Conservation (phyloP, 2,329 filamentous ascomycete species). For the Byssothecium circinans region DNA sequence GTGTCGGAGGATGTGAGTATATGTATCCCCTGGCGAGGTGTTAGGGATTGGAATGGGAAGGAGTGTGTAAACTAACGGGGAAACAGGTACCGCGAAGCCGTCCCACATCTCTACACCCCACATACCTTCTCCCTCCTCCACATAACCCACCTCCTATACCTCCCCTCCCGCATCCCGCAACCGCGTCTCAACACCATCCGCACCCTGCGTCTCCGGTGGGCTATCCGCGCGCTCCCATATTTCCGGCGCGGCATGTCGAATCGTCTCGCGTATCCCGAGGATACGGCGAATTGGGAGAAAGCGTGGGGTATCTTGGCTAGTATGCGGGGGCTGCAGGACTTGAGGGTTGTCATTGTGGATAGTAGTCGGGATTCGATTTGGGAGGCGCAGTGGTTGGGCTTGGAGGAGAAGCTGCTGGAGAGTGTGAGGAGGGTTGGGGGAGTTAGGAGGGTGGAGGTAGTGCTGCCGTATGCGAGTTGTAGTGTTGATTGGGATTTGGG, state of each 20-base stretch:
- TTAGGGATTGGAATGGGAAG: not conserved
- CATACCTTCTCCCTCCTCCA: conserved; percentile 40
- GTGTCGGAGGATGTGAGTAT: conserved; percentile 35
- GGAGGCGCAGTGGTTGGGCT: conserved; percentile 33
- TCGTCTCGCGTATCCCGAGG: conserved; percentile 36
- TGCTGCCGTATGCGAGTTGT: conserved; percentile 36
- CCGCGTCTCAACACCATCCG: conserved; percentile 32
- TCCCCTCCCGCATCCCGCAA: conserved; percentile 30
- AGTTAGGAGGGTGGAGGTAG: conserved; percentile 23
- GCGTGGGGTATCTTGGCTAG: conserved; percentile 30
- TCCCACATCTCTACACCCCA: conserved; percentile 30
- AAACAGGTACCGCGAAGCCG: conserved; percentile 35
- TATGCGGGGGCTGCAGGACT: conserved; percentile 29
- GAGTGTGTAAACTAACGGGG: not conserved
- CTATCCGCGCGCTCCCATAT: conserved; percentile 38
- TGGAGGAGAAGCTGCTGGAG: conserved; percentile 29
- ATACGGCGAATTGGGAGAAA: conserved; percentile 38
- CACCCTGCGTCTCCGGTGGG: conserved; percentile 34
- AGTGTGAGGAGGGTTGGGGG: conserved; percentile 23
- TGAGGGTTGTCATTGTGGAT: conserved; percentile 33
- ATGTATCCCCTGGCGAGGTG: not conserved
- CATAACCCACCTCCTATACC: conserved; percentile 36
- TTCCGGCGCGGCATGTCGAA: conserved; percentile 23
- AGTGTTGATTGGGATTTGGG: conserved; percentile 31
- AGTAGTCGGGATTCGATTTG: conserved; percentile 31